These are phyloP conservation scores for Chrysanthemum lavandulifolium DNA, from an alignment of 129 eudicot species.

Conservation along the genomic window DNA sequence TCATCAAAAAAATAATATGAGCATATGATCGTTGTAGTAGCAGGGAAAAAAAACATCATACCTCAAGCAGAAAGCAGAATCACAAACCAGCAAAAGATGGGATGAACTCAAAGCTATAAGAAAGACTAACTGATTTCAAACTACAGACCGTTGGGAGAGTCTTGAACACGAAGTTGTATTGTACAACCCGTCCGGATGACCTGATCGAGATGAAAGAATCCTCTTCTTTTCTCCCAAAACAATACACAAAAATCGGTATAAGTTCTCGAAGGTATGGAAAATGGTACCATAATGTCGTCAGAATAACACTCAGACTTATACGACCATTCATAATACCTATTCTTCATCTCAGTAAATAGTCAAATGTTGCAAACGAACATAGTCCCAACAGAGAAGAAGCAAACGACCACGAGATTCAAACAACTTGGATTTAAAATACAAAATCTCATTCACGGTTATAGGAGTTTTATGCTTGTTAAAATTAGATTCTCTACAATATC, in stretches of 20 bases:
- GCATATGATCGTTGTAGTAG: too few species aligned
- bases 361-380: not conserved
- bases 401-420: not conserved
- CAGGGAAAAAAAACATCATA: not conserved
- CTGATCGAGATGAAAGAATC: not conserved
- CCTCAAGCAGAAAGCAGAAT: not conserved
- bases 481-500: not conserved
- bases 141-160: not conserved
- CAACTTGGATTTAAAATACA: not conserved
- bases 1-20: too few species aligned
- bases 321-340: not conserved
- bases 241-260: not conserved
- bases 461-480: not conserved
- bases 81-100: not conserved
- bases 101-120: not conserved
- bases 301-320: not conserved
- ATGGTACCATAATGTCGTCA: not conserved
- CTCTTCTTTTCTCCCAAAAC: not conserved
- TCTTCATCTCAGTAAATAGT: not conserved
- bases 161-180: not conserved
- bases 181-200: not conserved
- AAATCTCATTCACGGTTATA: not conserved
- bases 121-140: not conserved
- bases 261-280: not conserved
- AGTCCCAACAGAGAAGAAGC: not conserved